Evolutionary conservation across 768 basidiomycete genomes (phyloP).

Genomic region (Cystofilobasidium capitatum): DNA sequence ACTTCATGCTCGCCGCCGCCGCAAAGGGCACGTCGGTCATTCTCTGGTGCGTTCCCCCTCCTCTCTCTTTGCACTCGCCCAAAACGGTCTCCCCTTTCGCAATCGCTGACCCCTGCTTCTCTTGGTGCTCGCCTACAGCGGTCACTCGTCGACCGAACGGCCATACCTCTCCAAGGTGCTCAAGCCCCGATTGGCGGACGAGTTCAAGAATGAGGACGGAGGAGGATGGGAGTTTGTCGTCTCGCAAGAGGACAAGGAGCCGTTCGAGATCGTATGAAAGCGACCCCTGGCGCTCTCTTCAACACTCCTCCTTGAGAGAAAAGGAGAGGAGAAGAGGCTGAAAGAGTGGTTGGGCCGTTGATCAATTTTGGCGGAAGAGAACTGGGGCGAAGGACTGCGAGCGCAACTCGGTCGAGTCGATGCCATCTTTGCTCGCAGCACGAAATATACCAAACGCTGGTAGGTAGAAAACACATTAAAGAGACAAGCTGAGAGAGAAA

Average conservation of each 20-base stretch:
- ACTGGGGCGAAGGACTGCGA: background rate
- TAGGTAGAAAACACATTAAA: no score
- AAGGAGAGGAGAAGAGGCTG: background rate
- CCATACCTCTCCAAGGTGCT: slow-evolving; percentile 69
- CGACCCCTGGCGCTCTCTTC: no score
- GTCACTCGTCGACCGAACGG: slow-evolving; percentile 91
- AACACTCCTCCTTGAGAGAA: no score
- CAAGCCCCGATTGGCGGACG: slow-evolving; percentile 51
- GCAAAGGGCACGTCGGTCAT: slow-evolving; percentile 69
- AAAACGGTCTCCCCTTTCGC: background rate
- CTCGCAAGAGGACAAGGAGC: slow-evolving; percentile 64
- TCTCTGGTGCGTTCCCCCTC: slow-evolving; percentile 52
- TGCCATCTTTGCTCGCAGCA: no score
- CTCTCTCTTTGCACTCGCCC: background rate
- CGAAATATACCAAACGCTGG: no score
- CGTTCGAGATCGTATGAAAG: slow-evolving; percentile 35
- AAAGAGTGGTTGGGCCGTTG: no score
- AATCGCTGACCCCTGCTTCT: slow-evolving; percentile 11
- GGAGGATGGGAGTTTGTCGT: slow-evolving; percentile 51
- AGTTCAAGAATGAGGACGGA: slow-evolving; percentile 40
- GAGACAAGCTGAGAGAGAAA: no score
- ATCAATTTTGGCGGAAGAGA: no score
- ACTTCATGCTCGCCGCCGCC: slow-evolving; percentile 73
- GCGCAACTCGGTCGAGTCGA: no score
- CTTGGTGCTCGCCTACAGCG: slow-evolving; percentile 45